Conservation (phyloP, 176 grass and related monocot genomes). For the Bothriochloa decipiens region DNA sequence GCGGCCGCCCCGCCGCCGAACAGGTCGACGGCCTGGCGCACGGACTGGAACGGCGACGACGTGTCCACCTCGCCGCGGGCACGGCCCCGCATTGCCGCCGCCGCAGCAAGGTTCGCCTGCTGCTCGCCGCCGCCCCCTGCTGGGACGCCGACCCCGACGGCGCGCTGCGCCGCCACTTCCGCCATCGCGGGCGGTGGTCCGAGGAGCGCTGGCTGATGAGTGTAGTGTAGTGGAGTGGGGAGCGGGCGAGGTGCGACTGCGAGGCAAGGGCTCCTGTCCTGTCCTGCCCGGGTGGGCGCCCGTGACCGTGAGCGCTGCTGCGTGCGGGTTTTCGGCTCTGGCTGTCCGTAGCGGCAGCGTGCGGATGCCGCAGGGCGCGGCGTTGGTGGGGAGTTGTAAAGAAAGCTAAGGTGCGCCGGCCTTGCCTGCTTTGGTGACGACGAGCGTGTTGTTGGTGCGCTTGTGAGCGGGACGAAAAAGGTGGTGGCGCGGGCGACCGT, state of each 20-base stretch:
- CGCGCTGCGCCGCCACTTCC: slow-evolving; percentile 28
- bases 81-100: slow-evolving; percentile 41
- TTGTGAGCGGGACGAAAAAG: not conserved
- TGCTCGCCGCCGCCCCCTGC: not conserved
- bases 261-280: not conserved
- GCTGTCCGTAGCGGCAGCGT: slow-evolving; percentile 35
- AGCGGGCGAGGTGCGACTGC: not conserved
- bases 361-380: not conserved
- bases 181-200: not conserved
- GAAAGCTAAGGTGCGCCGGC: not conserved
- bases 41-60: slow-evolving; percentile 78
- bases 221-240: not conserved
- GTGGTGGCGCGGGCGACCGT: not conserved
- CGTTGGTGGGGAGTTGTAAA: slow-evolving; percentile 19
- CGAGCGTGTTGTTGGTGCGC: too few relatives aligned
- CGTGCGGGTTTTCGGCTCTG: not conserved
- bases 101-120: not conserved
- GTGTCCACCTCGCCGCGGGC: slow-evolving; percentile 79
- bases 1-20: slow-evolving; percentile 59
- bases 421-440: too few relatives aligned
- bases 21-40: slow-evolving; percentile 72
- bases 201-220: not conserved
- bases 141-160: slow-evolving; percentile 11
- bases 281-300: not conserved
- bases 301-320: slow-evolving; percentile 34